Evolutionary conservation across 139 green algal species (phyloP), one percentile per base, ranked within the genome.

Genomic region (Zygnema circumcarinatum): DNA sequence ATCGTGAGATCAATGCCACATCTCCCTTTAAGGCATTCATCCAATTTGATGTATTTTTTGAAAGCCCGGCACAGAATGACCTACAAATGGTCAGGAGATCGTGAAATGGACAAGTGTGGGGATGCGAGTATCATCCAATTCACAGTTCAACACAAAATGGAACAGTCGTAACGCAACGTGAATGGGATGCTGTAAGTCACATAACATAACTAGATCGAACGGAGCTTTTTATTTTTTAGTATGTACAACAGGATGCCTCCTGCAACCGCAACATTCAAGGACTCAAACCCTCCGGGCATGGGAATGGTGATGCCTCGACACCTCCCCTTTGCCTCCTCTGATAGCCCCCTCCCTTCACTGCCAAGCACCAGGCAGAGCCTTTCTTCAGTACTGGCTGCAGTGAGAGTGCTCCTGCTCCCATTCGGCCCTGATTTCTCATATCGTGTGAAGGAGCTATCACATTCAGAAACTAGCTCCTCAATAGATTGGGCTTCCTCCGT

Each of bases 191-290:
- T n/a, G n/a, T n/a, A n/a, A n/a, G n/a, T n/a, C n/a, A n/a, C n/a
- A n/a, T n/a, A n/a, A n/a, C n/a, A n/a, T n/a, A n/a, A n/a, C n/a
- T n/a, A n/a, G n/a, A n/a, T n/a, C n/a, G n/a, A n/a, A n/a, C n/a
- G n/a, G n/a, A n/a, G n/a, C n/a, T 62, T 62, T 16, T 62, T 62
- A 62, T 62, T 62, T 81, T 86, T 86, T 33, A 92, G 81, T 29
- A 75, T 2, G 74, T 91, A 91, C 83, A 94, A 78, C 29, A 93
- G 67, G 33, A 93, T 92, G 0, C 90, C 90, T 31, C 90, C 90
- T 0, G 90, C 90, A 16, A 93, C 81, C 16, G 75, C 90, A 21
- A 93, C 90, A 74, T 93, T 93, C 16, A 93, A 56, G 22, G 72
- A 88, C 76, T 93, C 90, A 76, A 90, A 87, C 1, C 81, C 87